Conservation (phyloP, 2,329 filamentous ascomycete species). For the Raffaelea deltoideospora region DNA sequence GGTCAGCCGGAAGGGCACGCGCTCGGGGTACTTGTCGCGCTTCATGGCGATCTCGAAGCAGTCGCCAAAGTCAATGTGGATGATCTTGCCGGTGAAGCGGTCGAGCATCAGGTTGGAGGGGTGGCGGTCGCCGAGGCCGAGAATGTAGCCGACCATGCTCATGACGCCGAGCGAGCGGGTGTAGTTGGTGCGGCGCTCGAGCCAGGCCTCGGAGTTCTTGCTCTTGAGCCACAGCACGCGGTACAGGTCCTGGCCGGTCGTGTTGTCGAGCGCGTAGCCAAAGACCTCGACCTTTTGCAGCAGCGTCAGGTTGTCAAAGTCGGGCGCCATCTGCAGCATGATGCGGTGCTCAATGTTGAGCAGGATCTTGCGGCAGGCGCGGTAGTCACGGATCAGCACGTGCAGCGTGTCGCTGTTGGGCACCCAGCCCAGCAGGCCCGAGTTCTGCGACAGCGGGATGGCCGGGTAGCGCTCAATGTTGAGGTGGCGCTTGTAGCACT, state of each 20-base stretch:
- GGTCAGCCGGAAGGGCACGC: conserved; percentile 93
- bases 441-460: conserved; percentile 94
- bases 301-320: conserved; percentile 94
- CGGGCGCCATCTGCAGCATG: conserved; percentile 99
- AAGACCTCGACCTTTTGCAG: conserved; percentile 99
- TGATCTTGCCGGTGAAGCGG: conserved; percentile 85
- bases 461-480: conserved; percentile 92
- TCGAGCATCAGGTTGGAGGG: conserved; percentile 98
- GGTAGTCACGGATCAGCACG: conserved; percentile 91
- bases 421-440: conserved; percentile 89
- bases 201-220: conserved; percentile 94
- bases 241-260: conserved; percentile 95
- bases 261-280: conserved; percentile 97
- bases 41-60: conserved; percentile 99
- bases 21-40: conserved; percentile 94
- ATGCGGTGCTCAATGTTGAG: conserved; percentile 99
- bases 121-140: conserved; percentile 90
- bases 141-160: conserved; percentile 99
- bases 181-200: conserved; percentile 96
- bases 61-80: conserved; percentile 98
- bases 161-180: conserved; percentile 94
- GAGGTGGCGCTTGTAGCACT: conserved; percentile 92
- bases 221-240: conserved; percentile 97
- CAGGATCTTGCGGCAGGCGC: conserved; percentile 90
- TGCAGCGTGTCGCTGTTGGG: conserved; percentile 96